Conservation (phyloP, 768 basidiomycete species). For the Amyloporia xantha region DNA sequence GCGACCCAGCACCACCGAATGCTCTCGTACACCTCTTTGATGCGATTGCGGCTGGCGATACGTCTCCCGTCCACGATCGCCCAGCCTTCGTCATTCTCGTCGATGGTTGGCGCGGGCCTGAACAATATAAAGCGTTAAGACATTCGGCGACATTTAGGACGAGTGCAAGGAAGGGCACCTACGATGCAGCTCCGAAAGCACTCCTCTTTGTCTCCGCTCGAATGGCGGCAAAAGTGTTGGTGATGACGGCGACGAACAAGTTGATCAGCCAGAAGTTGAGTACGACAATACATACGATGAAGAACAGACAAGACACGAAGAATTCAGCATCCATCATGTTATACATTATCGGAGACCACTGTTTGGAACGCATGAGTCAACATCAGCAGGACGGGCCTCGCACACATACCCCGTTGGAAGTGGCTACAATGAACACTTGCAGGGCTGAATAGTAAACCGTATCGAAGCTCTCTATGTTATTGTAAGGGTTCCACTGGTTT, state of each 20-base stretch:
- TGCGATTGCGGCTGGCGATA: slow-evolving; percentile 35
- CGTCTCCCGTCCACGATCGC: slow-evolving; percentile 39
- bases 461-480: slow-evolving; percentile 76
- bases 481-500: slow-evolving; percentile 50
- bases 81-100: slow-evolving; percentile 64
- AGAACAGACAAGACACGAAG: slow-evolving; percentile 82
- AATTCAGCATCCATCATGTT: slow-evolving; percentile 84
- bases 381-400: not conserved
- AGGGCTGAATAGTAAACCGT: slow-evolving; percentile 75
- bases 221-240: slow-evolving; percentile 87
- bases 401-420: slow-evolving; percentile 61
- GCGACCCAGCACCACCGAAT: slow-evolving; percentile 71
- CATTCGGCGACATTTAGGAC: not conserved
- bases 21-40: slow-evolving; percentile 50
- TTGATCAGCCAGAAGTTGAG: slow-evolving; percentile 95
- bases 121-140: not conserved
- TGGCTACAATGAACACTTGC: slow-evolving; percentile 81
- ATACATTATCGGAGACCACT: slow-evolving; percentile 88
- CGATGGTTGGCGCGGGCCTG: slow-evolving; percentile 27
- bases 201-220: slow-evolving; percentile 80
- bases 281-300: slow-evolving; percentile 75
- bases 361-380: not conserved
- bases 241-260: slow-evolving; percentile 92
- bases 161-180: no score
- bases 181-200: slow-evolving; percentile 84